Conservation (phyloP, 2,329 filamentous ascomycete genomes). For the Penicillium sp. region DNA sequence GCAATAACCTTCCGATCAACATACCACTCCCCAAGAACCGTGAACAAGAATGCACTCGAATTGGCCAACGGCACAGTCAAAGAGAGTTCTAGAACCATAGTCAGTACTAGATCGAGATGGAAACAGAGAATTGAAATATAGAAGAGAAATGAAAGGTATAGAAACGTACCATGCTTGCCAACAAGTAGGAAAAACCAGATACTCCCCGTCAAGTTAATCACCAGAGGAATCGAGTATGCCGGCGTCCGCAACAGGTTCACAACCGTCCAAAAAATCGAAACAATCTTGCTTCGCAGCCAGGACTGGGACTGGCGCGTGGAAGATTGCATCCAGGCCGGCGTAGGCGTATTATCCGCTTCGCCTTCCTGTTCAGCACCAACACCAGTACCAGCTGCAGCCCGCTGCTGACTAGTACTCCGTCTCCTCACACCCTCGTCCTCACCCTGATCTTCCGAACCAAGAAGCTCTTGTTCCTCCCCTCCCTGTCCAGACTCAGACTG, state of each 20-base stretch:
- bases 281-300: conserved; percentile 65
- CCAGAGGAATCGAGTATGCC: conserved; percentile 79
- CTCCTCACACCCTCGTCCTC: conserved; percentile 13
- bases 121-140: no score
- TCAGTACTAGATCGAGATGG: not conserved
- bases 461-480: conserved; percentile 22
- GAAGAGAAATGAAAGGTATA: no score
- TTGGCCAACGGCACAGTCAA: conserved; percentile 95
- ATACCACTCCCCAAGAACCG: conserved; percentile 92
- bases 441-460: conserved; percentile 1
- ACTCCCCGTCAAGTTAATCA: conserved; percentile 89
- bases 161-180: conserved; percentile 80
- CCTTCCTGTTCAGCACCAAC: conserved; percentile 20
- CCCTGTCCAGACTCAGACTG: not conserved
- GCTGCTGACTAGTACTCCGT: conserved; percentile 20
- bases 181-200: conserved; percentile 97
- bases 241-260: conserved; percentile 79
- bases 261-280: conserved; percentile 73
- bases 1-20: conserved; percentile 90
- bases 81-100: conserved; percentile 69
- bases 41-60: conserved; percentile 93
- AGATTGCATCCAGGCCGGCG: conserved; percentile 36
- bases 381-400: conserved; percentile 47
- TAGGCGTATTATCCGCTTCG: conserved; percentile 20
- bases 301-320: conserved; percentile 50